These are phyloP conservation scores for Ganoderma multipileum DNA, from an alignment of 1,284 basidiomycete species.

Conservation along the genomic window DNA sequence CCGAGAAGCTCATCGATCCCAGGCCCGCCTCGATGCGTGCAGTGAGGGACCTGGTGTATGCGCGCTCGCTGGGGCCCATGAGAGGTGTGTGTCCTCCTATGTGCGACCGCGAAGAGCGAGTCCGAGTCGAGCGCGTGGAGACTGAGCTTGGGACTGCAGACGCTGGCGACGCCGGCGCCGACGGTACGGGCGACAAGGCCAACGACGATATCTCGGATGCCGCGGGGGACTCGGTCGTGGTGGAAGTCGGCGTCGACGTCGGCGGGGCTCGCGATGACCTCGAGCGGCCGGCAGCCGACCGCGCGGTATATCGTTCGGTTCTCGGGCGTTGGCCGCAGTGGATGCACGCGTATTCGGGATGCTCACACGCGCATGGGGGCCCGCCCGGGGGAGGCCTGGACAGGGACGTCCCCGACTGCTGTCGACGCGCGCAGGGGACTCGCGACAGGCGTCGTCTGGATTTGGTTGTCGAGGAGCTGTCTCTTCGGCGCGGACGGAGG, in stretches of 20 bases:
- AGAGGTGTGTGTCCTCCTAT: conserved; percentile 15
- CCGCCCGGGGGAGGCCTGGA: neutral
- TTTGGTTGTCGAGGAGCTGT: neutral
- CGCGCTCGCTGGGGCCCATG: conserved; percentile 20
- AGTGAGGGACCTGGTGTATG: neutral
- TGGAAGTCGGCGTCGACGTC: neutral
- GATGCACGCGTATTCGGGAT: conserved; percentile 7
- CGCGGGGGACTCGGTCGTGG: neutral
- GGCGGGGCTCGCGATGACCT: neutral
- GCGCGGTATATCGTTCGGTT: neutral
- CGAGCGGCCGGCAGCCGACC: too few relatives aligned
- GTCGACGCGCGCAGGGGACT: neutral
- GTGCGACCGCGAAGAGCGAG: conserved; percentile 7
- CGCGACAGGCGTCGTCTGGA: conserved; percentile 12
- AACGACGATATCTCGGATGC: neutral
- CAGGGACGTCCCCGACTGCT: neutral
- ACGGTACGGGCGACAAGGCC: neutral
- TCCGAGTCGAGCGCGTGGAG: neutral
- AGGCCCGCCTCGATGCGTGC: conserved; percentile 11
- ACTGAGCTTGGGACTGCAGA: neutral
- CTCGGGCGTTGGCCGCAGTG: neutral
- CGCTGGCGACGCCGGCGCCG: neutral
- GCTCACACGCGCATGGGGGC: conserved; percentile 1
- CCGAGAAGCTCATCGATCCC: conserved; percentile 13
- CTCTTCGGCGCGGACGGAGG: neutral